A percentile compares a stretch with the other conserved stretches of the same genome.
Evolutionary conservation across 176 grass and related monocot genomes (phyloP).

Genomic region (Saccharum officinarum): DNA sequence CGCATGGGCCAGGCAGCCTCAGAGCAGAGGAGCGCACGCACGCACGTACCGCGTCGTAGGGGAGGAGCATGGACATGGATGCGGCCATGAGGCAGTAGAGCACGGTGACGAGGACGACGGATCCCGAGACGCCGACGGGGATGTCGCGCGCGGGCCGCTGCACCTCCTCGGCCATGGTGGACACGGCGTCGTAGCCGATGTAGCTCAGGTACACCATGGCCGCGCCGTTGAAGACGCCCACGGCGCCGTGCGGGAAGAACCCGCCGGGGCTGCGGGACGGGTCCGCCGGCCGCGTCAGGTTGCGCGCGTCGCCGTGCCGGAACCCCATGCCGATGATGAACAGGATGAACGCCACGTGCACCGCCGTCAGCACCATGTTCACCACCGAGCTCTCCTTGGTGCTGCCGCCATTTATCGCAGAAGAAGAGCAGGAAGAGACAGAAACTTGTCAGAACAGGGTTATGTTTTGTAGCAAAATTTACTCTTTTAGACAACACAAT

Average conservation of each 20-base stretch:
- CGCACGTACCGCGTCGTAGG: constrained; percentile 78
- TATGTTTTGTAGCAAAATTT: too few relatives aligned
- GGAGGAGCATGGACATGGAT: constrained; percentile 95
- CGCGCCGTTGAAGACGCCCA: constrained; percentile 83
- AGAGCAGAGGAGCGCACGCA: too few relatives aligned
- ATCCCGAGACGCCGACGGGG: constrained; percentile 83
- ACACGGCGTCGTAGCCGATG: constrained; percentile 98
- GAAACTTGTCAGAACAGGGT: too few relatives aligned
- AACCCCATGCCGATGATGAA: constrained; percentile 90
- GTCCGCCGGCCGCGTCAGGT: constrained; percentile 69
- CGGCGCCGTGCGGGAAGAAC: constrained; percentile 73
- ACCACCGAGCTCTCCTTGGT: constrained; percentile 92
- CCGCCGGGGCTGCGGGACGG: constrained; percentile 52
- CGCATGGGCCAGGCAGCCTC: too few relatives aligned
- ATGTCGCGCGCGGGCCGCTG: constrained; percentile 71
- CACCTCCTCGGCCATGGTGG: constrained; percentile 99
- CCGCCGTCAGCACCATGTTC: constrained; percentile 79
- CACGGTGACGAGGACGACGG: constrained; percentile 73
- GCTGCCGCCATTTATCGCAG: constrained; percentile 24
- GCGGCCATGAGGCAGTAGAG: constrained; percentile 98
- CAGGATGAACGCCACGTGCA: constrained; percentile 85
- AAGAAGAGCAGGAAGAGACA: too few relatives aligned
- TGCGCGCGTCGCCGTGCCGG: constrained; percentile 60
- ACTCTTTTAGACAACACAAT: too few relatives aligned
- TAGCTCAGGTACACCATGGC: constrained; percentile 98